phyloP scores from a whole-genome alignment of 176 grass and related monocot species.

The Paspalum vaginatum region DNA sequence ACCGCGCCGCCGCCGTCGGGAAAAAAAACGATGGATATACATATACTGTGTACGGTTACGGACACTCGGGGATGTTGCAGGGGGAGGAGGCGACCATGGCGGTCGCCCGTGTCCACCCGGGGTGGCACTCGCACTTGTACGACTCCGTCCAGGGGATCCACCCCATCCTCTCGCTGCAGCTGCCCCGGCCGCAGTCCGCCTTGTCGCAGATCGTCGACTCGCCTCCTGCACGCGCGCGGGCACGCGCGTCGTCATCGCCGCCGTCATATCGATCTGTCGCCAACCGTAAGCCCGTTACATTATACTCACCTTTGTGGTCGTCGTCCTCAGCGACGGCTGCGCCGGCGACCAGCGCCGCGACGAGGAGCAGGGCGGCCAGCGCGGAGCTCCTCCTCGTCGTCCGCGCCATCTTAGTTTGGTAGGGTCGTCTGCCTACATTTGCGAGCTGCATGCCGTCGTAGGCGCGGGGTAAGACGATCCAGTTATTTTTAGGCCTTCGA shows the following conservation, averaged over 20 bases:
- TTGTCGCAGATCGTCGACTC: slow-evolving; percentile 7
- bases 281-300: no score
- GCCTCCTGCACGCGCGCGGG: not conserved
- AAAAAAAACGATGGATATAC: no score
- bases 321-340: not conserved
- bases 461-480: not conserved
- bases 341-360: slow-evolving; percentile 11
- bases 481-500: not conserved
- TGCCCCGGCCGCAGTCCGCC: slow-evolving; percentile 23
- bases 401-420: not conserved
- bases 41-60: no score
- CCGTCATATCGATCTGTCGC: no score
- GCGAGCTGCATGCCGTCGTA: no score
- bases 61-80: slow-evolving; percentile 33
- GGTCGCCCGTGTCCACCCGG: slow-evolving; percentile 15
- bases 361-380: not conserved
- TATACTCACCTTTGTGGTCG: not conserved
- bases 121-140: slow-evolving; percentile 34
- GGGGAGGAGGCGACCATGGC: not conserved
- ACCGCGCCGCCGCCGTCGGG: no score
- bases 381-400: not conserved
- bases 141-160: not conserved
- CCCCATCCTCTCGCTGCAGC: not conserved
- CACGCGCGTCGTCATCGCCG: no score
- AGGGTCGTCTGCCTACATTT: not conserved